Evolutionary conservation across 208 protist genomes (phyloP), one percentile per base, ranked within the genome.

Genomic region (Leishmania turanica): DNA sequence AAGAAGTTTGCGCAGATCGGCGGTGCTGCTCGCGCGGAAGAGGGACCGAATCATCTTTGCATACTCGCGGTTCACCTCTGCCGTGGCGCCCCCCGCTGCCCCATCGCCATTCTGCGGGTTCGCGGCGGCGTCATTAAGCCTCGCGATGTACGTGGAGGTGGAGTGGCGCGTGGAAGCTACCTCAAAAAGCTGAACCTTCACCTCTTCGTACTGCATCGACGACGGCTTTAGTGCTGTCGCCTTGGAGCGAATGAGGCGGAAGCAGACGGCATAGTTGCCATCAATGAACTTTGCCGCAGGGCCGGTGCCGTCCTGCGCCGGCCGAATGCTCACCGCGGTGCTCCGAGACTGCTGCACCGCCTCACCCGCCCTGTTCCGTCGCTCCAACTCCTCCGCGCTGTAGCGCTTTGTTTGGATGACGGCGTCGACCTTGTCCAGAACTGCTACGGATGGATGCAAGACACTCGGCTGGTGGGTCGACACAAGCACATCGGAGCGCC

Each of bases 251-350:
- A 87, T 49, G 21, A 92, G 83, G 24, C 69, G 78, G 77, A 93
- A 93, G 80, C 90, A 93, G 19, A 88, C 76, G 3, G 83, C 86
- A 79, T 91, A 90, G 78, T 69, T 85, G 13, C 89, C 89, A 27
- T 80, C 75, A n/a, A 79, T 51, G 9, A 77, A 56, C 71, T 69
- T 53, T 45, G 78, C 56, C 40, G 54, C 47, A 13, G 69, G 21
- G 3, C 70, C 75, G 51, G 34, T 72, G 56, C 70, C 76, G 3
- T 68, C 62, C 79, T 60, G 62, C 15, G 66, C 60, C 0, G 75
- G 75, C 13, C 69, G 74, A 68, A 79, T 5, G 34, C 58, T 65
- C 45, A 81, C 19, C 19, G 79, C 80, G 34, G 60, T 74, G 79
- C 75, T 78, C 27, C 56, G 62, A n/a, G 53, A 37, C n/a, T 53